Base-by-base conservation (phyloP, 2,329 filamentous ascomycete genomes). In the Calonectria crousiana region DNA sequence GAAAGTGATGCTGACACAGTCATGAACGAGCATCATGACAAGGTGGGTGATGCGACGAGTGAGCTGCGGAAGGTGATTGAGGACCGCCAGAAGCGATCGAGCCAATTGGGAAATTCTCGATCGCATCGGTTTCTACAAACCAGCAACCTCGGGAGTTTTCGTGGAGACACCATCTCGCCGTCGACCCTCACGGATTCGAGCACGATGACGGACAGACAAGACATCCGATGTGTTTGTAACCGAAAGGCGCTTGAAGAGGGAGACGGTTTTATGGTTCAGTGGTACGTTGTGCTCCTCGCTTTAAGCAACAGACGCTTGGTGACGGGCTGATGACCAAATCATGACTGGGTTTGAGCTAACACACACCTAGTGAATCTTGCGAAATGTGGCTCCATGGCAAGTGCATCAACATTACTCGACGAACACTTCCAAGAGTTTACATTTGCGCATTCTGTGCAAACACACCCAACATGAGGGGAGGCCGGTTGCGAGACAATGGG, bases 351-450 rank as follows among this genome's bases (percentile, higher is more conserved):
- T 71, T 73, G 68, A 51, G 74, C 78, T 81, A 64, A 81, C 78
- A 69, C 69, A 10, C 23, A 60, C 20, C 32, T 64, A 93, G 91
- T 79, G 89, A 92, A 83, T 91, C 90, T 30, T 93, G 92, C 80
- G 91, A 93, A 78, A 89, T 92, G 85, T 92, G 89, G 88, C 88
- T 93, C 36, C 92, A 93, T 80, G 90, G 90, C n/a, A 87, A 87
- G 71, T 93, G 92, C 80, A 87, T 92, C 78, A 91, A 91, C 75
- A 89, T 93, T 75, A 89, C 88, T 58, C 87, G 87, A 62, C 87
- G 88, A 71, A 88, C 87, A n/a, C 87, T 90, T 77, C 90, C 91
- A 6, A 86, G 87, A 16, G 89, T 93, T 6, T 93, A 93, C 77
- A 90, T 93, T 44, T 93, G 92, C 80, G 88, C 89, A 1, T 93